These are phyloP conservation scores for Pleurotus tuoliensis DNA, from an alignment of 768 basidiomycete species.

Conservation along the genomic window DNA sequence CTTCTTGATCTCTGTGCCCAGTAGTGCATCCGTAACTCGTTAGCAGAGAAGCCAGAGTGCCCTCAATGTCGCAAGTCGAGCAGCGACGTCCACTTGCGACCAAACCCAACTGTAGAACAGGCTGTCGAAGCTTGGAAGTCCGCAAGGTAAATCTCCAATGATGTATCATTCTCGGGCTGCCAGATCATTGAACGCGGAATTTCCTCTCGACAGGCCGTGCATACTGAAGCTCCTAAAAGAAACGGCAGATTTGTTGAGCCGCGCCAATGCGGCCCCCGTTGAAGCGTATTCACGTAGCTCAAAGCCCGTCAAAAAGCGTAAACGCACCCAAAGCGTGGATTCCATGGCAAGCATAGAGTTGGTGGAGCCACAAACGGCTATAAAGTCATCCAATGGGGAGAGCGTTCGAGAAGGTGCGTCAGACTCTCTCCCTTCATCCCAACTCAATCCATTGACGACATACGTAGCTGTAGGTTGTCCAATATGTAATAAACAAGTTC, in stretches of 20 bases:
- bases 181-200: not conserved
- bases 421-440: not conserved
- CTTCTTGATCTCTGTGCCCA: not conserved
- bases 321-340: conserved; percentile 16
- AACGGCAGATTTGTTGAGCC: conserved; percentile 17
- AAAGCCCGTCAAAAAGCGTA: conserved; percentile 31
- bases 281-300: conserved; percentile 2
- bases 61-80: conserved; percentile 62
- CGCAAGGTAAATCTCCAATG: conserved; percentile 48
- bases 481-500: conserved; percentile 47
- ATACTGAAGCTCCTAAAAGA: conserved; percentile 38
- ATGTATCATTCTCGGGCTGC: conserved; percentile 1
- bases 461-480: conserved; percentile 52
- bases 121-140: conserved; percentile 66
- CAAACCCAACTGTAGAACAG: conserved; percentile 69
- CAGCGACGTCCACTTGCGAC: conserved; percentile 60
- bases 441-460: conserved; percentile 15
- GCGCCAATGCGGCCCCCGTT: not conserved
- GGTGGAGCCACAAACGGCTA: conserved; percentile 15
- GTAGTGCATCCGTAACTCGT: conserved; percentile 67
- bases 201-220: conserved; percentile 29
- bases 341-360: conserved; percentile 19
- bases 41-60: conserved; percentile 62
- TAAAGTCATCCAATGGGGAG: not conserved
- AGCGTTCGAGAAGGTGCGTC: conserved; percentile 8